A percentile compares a stretch with the other conserved stretches of the same genome.
These are phyloP conservation scores for Cordyceps militaris DNA, from an alignment of 2,329 filamentous ascomycete species.

Conservation along the genomic window DNA sequence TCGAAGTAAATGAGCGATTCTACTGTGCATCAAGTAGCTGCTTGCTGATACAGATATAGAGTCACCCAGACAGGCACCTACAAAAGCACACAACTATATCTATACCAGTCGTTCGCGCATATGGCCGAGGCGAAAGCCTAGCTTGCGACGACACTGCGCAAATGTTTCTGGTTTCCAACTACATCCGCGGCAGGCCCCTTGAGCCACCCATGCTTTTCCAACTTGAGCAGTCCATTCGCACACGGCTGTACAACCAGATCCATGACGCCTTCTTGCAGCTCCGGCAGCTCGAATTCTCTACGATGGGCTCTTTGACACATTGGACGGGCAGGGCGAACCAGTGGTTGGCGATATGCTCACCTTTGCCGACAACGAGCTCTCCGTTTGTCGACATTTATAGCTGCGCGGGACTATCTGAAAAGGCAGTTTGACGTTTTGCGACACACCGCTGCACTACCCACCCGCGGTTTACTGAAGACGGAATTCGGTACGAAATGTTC, in stretches of 20 bases:
- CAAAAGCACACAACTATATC: conserved; percentile 20
- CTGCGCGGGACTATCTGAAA: conserved; percentile 14
- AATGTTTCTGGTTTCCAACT: conserved; percentile 19
- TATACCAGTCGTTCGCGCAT: conserved; percentile 18
- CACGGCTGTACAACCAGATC: conserved; percentile 19
- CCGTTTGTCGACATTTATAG: conserved; percentile 8
- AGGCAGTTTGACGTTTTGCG: conserved; percentile 12
- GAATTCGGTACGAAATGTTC: conserved; percentile 15
- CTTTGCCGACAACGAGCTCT: conserved; percentile 18
- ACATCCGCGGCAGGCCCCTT: conserved; percentile 17
- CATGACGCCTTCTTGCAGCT: conserved; percentile 22
- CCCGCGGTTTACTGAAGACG: background rate
- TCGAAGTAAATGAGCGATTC: too few species aligned
- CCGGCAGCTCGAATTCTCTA: conserved; percentile 18
- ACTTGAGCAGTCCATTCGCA: background rate
- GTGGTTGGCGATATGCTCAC: conserved; percentile 9
- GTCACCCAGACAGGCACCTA: too few species aligned
- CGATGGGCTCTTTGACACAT: conserved; percentile 20
- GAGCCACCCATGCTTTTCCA: too few species aligned
- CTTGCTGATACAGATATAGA: too few species aligned
- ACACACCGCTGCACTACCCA: background rate
- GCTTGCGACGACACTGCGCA: conserved; percentile 1
- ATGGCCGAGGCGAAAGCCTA: conserved; percentile 15
- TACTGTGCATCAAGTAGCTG: too few species aligned
- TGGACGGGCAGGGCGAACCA: background rate